Conservation (phyloP, 2,329 filamentous ascomycete species). For the Monosporascus sp. region DNA sequence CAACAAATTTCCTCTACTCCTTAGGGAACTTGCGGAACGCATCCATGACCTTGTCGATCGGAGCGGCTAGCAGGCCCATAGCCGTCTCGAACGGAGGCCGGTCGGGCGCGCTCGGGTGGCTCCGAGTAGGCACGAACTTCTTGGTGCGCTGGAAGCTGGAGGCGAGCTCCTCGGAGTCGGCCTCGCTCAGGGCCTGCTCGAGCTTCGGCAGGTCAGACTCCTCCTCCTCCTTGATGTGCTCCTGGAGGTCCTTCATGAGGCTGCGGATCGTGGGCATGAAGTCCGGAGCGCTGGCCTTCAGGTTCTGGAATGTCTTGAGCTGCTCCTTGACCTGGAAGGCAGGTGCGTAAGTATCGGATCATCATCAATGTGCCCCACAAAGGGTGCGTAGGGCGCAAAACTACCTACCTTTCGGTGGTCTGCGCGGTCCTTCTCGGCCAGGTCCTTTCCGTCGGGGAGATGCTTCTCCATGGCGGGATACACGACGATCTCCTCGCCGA, state of each 20-base stretch:
- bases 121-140: conserved; percentile 45
- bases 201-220: conserved; percentile 41
- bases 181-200: conserved; percentile 34
- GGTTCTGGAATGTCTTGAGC: conserved; percentile 43
- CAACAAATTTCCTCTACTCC: conserved; percentile 2
- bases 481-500: conserved; percentile 45
- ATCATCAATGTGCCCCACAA: too few relatives aligned
- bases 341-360: neutral
- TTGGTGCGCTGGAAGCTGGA: conserved; percentile 46
- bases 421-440: conserved; percentile 41
- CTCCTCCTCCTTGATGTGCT: conserved; percentile 48
- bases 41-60: conserved; percentile 50
- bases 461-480: conserved; percentile 49
- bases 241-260: conserved; percentile 36
- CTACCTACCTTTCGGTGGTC: conserved; percentile 38
- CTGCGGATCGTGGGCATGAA: conserved; percentile 38
- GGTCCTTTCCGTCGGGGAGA: conserved; percentile 34
- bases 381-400: neutral
- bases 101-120: conserved; percentile 44
- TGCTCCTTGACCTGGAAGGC: conserved; percentile 42
- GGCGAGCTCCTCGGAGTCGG: conserved; percentile 31
- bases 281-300: conserved; percentile 31
- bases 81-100: conserved; percentile 52
- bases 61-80: conserved; percentile 47
- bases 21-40: conserved; percentile 50